Base-by-base conservation (phyloP, 2,329 filamentous ascomycete genomes). In the Periconia sp. region DNA sequence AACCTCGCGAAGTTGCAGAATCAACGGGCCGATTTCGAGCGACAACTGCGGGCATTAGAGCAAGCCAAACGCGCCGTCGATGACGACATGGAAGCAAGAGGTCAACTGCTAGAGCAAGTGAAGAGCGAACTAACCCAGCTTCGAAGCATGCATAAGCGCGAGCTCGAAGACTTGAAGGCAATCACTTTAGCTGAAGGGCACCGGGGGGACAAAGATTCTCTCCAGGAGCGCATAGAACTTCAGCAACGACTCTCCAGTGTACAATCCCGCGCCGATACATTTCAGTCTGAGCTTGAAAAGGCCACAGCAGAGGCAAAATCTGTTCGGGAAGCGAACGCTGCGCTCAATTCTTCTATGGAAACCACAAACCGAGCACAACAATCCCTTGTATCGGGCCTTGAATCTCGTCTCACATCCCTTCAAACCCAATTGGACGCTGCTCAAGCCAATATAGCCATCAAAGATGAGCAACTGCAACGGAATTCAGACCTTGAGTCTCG, bases 391-490 rank as follows among this genome's bases (percentile, higher is more conserved):
- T 33, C 49, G 11, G 46, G 57, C 5, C 55, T 69, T 13, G 58
- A 67, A 30, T 42, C 50, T 5, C 52, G 52, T 4, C 40, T 66
- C 1, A 50, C 56, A 15, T 48, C 54, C 6, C 46, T 61, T n/a
- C 46, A 53, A n/a, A 57, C 57, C 11, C 54, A 61, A 29, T 42
- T 63, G 3, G 54, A 65, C 36, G 59, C 57, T 22, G 60, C 58
- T 1, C 54, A 61, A 24, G 50, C 57, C 9, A 51, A 65, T 29
- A 41, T 56, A 13, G 47, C 56, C 7, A 46, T 55, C 8, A 66
- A 62, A 39, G 52, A 64, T 13, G 50, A 59, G 37, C 46, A 65
- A 3, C 59, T 63, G 25, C 52, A 59, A 13, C 52, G 54, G 1
- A 57, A 59, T 35, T 38, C 58, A 7, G 53, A 56, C 6, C 50